phyloP scores from a whole-genome alignment of 148 eudicot genomes.

The Fagopyrum tataricum region DNA sequence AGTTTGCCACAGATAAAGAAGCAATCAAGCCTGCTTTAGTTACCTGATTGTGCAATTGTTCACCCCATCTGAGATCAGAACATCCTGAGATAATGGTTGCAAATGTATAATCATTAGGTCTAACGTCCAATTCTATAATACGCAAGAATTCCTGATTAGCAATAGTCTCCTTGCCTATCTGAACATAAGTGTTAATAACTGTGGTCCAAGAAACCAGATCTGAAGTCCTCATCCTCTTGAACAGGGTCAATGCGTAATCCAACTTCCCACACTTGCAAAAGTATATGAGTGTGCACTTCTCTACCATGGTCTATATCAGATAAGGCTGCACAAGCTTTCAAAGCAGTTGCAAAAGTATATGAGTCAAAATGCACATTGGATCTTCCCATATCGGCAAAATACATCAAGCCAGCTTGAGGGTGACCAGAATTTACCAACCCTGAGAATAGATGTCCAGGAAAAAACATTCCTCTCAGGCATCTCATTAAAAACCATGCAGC shows the following conservation, averaged over 20 bases:
- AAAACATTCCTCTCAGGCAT: constrained; percentile 85
- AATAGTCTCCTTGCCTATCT: constrained; percentile 50
- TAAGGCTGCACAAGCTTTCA: constrained; percentile 77
- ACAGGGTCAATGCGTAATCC: constrained; percentile 59
- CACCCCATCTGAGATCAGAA: constrained; percentile 54
- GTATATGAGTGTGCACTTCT: constrained; percentile 74
- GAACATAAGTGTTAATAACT: constrained; percentile 56
- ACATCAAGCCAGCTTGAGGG: constrained; percentile 45
- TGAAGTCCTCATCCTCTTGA: constrained; percentile 49
- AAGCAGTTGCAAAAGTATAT: constrained; percentile 65
- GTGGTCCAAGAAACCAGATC: constrained; percentile 94
- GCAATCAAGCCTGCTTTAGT: constrained; percentile 33
- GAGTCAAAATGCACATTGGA: constrained; percentile 52
- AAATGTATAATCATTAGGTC: constrained; percentile 73
- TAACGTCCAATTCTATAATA: constrained; percentile 49
- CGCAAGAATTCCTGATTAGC: constrained; percentile 46
- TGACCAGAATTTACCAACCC: constrained; percentile 73
- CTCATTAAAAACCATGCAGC: constrained; percentile 64
- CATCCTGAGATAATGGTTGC: constrained; percentile 67
- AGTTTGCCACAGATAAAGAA: constrained; percentile 69
- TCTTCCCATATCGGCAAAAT: constrained; percentile 61
- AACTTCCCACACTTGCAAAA: constrained; percentile 76
- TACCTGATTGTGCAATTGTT: constrained; percentile 69
- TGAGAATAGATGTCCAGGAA: constrained; percentile 76
- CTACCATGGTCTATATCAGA: constrained; percentile 52